These are phyloP conservation scores for Paraphoma sp. DNA, from an alignment of 2,329 filamentous ascomycete genomes.

Conservation along the genomic window DNA sequence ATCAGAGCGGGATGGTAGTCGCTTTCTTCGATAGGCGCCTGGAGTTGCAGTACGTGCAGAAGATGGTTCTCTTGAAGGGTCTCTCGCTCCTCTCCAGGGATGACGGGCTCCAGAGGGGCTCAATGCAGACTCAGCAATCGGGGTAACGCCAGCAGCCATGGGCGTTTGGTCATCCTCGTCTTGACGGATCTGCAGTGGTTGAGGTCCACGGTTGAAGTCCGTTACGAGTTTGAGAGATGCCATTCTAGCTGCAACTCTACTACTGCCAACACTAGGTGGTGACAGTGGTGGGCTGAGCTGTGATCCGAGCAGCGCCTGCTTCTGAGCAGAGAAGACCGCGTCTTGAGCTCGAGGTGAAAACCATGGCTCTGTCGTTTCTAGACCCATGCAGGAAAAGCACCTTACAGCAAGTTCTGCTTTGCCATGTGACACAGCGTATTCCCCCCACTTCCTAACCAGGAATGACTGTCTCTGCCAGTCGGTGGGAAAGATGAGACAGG, in stretches of 20 bases:
- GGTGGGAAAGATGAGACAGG: constrained; percentile 78
- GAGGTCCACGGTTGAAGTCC: constrained; percentile 67
- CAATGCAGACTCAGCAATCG: constrained; percentile 73
- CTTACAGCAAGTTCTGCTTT: constrained; percentile 90
- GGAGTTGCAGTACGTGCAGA: constrained; percentile 60
- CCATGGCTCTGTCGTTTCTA: constrained; percentile 87
- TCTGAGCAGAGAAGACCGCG: constrained; percentile 63
- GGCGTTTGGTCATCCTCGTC: constrained; percentile 72
- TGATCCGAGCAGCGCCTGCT: constrained; percentile 58
- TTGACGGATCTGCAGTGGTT: constrained; percentile 69
- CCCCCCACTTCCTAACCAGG: constrained; percentile 93
- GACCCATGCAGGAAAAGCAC: constrained; percentile 89
- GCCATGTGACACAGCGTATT: constrained; percentile 84
- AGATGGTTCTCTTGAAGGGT: constrained; percentile 51
- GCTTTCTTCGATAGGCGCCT: constrained; percentile 72
- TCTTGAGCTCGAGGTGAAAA: constrained; percentile 79
- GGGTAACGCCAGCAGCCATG: constrained; percentile 81
- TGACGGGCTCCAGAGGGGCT: constrained; percentile 67
- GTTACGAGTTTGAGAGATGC: constrained; percentile 91
- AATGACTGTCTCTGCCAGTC: constrained; percentile 93
- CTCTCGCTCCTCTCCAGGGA: constrained; percentile 47
- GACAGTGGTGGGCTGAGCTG: constrained; percentile 74
- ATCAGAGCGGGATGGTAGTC: constrained; percentile 61
- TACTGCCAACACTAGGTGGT: constrained; percentile 66
- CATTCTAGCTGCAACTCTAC: constrained; percentile 72